A percentile compares a stretch with the other conserved stretches of the same genome.
These are phyloP conservation scores for Epichloe bromicola DNA, from an alignment of 2,329 filamentous ascomycete genomes.

Conservation along the genomic window DNA sequence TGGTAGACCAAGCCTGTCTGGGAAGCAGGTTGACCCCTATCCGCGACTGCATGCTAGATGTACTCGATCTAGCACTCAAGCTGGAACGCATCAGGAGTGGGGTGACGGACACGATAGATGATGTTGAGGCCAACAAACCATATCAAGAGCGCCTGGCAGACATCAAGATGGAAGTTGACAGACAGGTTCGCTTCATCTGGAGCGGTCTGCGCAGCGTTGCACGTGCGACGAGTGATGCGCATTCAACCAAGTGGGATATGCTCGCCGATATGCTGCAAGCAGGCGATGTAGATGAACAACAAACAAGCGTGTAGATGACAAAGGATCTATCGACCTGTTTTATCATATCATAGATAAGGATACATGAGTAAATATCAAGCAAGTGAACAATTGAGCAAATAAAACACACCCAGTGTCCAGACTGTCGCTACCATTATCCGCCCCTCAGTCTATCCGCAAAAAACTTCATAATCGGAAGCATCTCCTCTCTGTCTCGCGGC, in stretches of 20 bases:
- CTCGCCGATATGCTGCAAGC: slow-evolving; percentile 67
- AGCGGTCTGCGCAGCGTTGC: slow-evolving; percentile 64
- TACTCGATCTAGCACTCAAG: slow-evolving; percentile 62
- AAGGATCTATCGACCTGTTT: too few relatives aligned
- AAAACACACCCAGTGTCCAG: slow-evolving; percentile 5
- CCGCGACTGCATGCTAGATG: slow-evolving; percentile 55
- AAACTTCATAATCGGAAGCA: slow-evolving; percentile 81
- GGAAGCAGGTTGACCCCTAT: slow-evolving; percentile 57
- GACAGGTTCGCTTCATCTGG: slow-evolving; percentile 54
- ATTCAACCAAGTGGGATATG: slow-evolving; percentile 58
- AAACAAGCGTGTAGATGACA: neutral
- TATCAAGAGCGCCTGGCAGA: slow-evolving; percentile 41
- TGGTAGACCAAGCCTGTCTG: slow-evolving; percentile 58
- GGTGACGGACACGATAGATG: slow-evolving; percentile 10
- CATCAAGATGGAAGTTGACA: slow-evolving; percentile 50
- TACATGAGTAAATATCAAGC: too few relatives aligned
- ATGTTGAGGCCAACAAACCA: slow-evolving; percentile 19
- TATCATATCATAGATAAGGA: too few relatives aligned
- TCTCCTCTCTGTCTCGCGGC: slow-evolving; percentile 74
- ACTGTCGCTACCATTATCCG: slow-evolving; percentile 8
- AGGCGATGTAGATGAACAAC: slow-evolving; percentile 13
- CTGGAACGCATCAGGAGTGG: slow-evolving; percentile 46
- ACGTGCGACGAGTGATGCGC: slow-evolving; percentile 52
- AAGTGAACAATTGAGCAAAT: neutral
- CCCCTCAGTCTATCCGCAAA: slow-evolving; percentile 48